These are phyloP conservation scores for Corniculantispora saksenae DNA, from an alignment of 2,329 filamentous ascomycete genomes.

Conservation along the genomic window DNA sequence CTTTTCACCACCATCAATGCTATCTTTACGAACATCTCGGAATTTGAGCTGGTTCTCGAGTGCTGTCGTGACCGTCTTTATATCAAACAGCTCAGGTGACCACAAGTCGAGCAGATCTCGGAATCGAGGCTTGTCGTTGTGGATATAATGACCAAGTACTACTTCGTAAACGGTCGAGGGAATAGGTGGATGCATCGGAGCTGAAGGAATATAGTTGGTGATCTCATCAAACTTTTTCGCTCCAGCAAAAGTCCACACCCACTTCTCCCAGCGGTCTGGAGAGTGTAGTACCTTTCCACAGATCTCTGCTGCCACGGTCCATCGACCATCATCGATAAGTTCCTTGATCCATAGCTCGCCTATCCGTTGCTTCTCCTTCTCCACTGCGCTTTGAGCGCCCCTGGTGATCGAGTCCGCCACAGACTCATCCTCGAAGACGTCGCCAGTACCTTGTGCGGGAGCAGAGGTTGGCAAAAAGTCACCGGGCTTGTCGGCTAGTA, in stretches of 20 bases:
- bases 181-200: slow-evolving; percentile 75
- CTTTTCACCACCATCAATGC: slow-evolving; percentile 69
- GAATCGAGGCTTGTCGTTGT: slow-evolving; percentile 72
- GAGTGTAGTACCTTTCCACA: slow-evolving; percentile 82
- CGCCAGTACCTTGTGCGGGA: slow-evolving; percentile 44
- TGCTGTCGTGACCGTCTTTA: slow-evolving; percentile 71
- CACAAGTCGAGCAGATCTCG: slow-evolving; percentile 79
- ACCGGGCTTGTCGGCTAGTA: slow-evolving; percentile 48
- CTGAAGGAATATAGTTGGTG: slow-evolving; percentile 75
- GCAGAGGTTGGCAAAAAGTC: slow-evolving; percentile 32
- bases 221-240: slow-evolving; percentile 89
- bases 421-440: slow-evolving; percentile 73
- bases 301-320: slow-evolving; percentile 75
- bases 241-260: slow-evolving; percentile 89
- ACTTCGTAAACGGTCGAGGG: slow-evolving; percentile 84
- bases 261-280: slow-evolving; percentile 86
- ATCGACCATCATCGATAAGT: slow-evolving; percentile 72
- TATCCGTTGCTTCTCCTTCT: slow-evolving; percentile 86
- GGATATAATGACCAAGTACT: slow-evolving; percentile 84
- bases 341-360: slow-evolving; percentile 94
- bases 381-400: slow-evolving; percentile 63
- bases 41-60: slow-evolving; percentile 82
- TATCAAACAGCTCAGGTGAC: slow-evolving; percentile 82
- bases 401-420: slow-evolving; percentile 59
- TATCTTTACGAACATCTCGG: slow-evolving; percentile 73